Evolutionary conservation across 768 basidiomycete species (phyloP).

Genomic region (Trametes elegans): DNA sequence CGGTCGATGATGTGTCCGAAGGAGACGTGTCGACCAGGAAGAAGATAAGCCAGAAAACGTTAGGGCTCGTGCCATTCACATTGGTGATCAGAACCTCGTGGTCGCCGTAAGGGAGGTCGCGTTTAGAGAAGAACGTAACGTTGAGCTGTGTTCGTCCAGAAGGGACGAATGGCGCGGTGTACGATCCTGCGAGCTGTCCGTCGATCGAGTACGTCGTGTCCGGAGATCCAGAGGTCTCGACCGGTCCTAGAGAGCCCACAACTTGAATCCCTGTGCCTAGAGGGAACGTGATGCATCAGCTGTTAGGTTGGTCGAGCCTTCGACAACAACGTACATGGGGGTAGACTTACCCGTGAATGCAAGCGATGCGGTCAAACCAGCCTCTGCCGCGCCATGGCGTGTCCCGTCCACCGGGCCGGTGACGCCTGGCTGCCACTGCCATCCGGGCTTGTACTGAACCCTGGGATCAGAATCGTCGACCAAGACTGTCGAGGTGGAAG

Average conservation of each 20-base stretch:
- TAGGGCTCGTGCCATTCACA: constrained; percentile 8
- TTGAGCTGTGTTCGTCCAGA: neutral
- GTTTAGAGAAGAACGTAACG: neutral
- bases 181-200: neutral
- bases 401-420: neutral
- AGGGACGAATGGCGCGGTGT: neutral
- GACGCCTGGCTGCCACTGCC: neutral
- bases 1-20: neutral
- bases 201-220: neutral
- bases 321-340: neutral
- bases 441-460: neutral
- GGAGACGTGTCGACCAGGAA: constrained; percentile 1
- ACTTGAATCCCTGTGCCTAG: too few species aligned
- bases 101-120: neutral
- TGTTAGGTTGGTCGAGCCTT: neutral
- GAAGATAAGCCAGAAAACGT: constrained; percentile 3
- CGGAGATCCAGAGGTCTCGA: neutral
- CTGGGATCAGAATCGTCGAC: too few species aligned
- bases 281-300: too few species aligned
- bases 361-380: neutral
- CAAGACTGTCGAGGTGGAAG: too few species aligned
- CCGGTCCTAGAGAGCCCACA: too few species aligned
- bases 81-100: constrained; percentile 8
- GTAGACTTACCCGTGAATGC: neutral
- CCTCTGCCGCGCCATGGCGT: neutral